Base-by-base conservation (phyloP, 106 monocot species). In the Dendrobium huoshanense region DNA sequence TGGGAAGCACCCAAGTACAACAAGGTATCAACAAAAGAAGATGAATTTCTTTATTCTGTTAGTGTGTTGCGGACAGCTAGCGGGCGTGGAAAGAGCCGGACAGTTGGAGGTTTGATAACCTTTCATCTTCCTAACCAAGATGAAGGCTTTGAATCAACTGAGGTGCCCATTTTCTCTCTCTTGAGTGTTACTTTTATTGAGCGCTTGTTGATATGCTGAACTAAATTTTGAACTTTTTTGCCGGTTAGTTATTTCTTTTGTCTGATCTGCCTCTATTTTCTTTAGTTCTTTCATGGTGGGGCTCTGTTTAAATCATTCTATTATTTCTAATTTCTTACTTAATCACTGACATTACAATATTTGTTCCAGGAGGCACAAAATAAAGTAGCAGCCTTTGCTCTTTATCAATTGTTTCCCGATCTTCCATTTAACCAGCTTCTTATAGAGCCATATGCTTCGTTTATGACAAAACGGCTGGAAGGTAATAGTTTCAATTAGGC, bases 1-100 rank as follows among this genome's bases (percentile, higher is more conserved):
- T 99, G 99, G 99, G 93, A 93, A 82, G 84, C 95, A 76, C 99
- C 99, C 49, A 99, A 91, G 78, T 99, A 99, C 76, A 91, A 72
- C 72, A 95, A 89, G 89, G 51, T 90, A 55, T 85, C 80, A 82
- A 88, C 85, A 80, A 91, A 86, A 75, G 93, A 91, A 78, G 78
- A 83, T 37, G 88, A 88, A 47, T 91, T 88, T 75, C 73, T 86
- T 37, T 95, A 99, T 89, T 65, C 93, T 87, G 95, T 99, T 82
- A 91, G 82, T 74, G 80, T 99, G 68, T 79, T 99, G 51, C 95
- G 94, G 33, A 81, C 84, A 24, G 81, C 95, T 33, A 95, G 79
- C 77, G 99, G 99, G 1, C 85, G 93, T 79, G 98, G 99, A 75
- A 99, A 90, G 80, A 93, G 87, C 81, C 88, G 95, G 29, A 93